phyloP scores from a whole-genome alignment of 371 early-diverging fungal genomes.

The Mucor circinelloides region DNA sequence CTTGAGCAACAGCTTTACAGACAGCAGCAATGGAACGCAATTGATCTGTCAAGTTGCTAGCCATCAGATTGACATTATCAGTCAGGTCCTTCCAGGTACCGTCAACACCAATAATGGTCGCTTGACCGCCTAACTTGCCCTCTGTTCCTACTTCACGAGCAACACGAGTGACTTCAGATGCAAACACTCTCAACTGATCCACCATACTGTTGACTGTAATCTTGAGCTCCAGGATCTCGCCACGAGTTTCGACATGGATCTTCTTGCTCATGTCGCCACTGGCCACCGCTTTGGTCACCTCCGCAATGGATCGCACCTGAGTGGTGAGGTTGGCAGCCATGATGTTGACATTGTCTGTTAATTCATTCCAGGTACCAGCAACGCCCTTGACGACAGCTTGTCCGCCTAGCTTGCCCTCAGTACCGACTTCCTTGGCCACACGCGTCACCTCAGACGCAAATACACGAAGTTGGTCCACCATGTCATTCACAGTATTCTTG shows the following conservation, averaged over 20 bases:
- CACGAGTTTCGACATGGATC: constrained; percentile 36
- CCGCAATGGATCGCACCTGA: constrained; percentile 46
- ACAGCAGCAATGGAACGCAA: constrained; percentile 35
- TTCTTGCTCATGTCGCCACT: constrained; percentile 41
- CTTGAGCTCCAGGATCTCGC: constrained; percentile 38
- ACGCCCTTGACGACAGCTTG: constrained; percentile 46
- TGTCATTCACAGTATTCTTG: constrained; percentile 28
- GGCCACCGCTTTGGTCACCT: constrained; percentile 44
- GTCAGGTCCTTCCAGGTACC: constrained; percentile 63
- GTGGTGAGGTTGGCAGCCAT: constrained; percentile 45
- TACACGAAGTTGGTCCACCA: constrained; percentile 32
- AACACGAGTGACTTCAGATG: constrained; percentile 32
- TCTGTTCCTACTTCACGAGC: constrained; percentile 32
- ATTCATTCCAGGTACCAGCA: constrained; percentile 23
- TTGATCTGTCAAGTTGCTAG: constrained; percentile 34
- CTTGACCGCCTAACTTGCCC: constrained; percentile 32
- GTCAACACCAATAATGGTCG: constrained; percentile 52
- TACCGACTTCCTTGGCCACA: constrained; percentile 38
- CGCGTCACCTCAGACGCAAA: constrained; percentile 52
- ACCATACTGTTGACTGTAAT: constrained; percentile 34
- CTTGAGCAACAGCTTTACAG: constrained; percentile 38
- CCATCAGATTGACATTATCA: constrained; percentile 44
- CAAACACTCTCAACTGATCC: constrained; percentile 32
- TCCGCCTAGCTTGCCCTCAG: constrained; percentile 52
- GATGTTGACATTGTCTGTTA: constrained; percentile 37